Evolutionary conservation across 2,329 filamentous ascomycete species (phyloP).

Genomic region (Calonectria pseudoreteaudii): DNA sequence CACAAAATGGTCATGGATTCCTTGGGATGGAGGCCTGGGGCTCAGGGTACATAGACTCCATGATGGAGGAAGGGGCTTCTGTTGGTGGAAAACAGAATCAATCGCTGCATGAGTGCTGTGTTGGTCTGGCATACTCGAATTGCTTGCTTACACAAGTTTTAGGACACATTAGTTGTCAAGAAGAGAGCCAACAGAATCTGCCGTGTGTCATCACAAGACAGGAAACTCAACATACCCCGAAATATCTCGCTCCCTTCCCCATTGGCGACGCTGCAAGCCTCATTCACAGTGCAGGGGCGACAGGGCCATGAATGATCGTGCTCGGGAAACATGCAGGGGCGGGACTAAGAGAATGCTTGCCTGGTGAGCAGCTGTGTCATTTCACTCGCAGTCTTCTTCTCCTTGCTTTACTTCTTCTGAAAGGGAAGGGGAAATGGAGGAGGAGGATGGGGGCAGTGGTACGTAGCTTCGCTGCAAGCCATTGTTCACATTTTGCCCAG

Average conservation of each 20-base stretch:
- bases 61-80: background rate
- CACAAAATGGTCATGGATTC: background rate
- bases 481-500: slow-evolving; percentile 3
- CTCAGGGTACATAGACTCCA: too few species aligned
- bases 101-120: background rate
- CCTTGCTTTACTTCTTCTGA: background rate
- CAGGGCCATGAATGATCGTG: background rate
- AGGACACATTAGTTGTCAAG: background rate
- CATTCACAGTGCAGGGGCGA: background rate
- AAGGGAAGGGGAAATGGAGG: background rate
- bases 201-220: background rate
- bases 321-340: background rate
- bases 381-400: background rate
- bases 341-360: background rate
- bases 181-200: background rate
- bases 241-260: background rate
- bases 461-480: background rate
- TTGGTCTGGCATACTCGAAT: background rate
- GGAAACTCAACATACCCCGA: background rate
- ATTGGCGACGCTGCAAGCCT: background rate
- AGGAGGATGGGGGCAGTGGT: background rate
- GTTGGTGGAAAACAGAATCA: background rate
- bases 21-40: background rate
- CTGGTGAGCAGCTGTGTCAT: background rate
- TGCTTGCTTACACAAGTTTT: background rate